phyloP scores from a whole-genome alignment of 1,284 basidiomycete genomes.

The Ustilago trichophora region DNA sequence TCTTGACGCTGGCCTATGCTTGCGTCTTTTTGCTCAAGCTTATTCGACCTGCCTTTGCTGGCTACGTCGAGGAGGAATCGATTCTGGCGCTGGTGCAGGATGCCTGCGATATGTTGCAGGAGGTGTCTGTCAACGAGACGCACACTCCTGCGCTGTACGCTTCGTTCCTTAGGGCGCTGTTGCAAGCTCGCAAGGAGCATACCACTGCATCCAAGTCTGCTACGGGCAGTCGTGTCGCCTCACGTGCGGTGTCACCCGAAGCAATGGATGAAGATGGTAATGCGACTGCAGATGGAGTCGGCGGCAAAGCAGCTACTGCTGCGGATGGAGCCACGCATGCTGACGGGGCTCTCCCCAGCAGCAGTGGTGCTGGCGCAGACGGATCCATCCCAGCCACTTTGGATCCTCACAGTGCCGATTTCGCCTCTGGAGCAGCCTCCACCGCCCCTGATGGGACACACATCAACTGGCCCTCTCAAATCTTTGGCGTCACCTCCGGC shows the following conservation, averaged over 20 bases:
- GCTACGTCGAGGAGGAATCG: conserved; percentile 74
- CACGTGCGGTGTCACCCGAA: conserved; percentile 37
- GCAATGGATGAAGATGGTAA: conserved; percentile 7
- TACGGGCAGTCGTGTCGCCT: conserved; percentile 35
- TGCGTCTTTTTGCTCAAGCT: conserved; percentile 74
- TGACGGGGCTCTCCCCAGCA: background rate
- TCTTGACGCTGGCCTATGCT: conserved; percentile 88
- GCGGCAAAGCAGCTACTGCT: background rate
- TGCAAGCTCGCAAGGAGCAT: conserved; percentile 57
- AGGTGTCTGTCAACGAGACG: conserved; percentile 59
- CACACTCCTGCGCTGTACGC: conserved; percentile 63
- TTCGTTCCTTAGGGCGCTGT: conserved; percentile 55
- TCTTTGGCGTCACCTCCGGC: conserved; percentile 34
- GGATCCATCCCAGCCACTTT: conserved; percentile 6
- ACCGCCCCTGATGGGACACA: conserved; percentile 6
- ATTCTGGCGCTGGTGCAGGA: conserved; percentile 79
- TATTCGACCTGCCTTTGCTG: conserved; percentile 80
- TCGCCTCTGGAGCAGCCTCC: background rate
- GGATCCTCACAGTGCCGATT: conserved; percentile 5
- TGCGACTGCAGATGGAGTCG: background rate
- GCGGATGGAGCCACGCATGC: background rate
- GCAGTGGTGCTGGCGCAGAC: background rate
- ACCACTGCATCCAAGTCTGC: conserved; percentile 39
- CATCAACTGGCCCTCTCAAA: conserved; percentile 32
- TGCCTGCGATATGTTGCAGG: conserved; percentile 73